A percentile compares a stretch with the other conserved stretches of the same genome.
Conservation (phyloP, 208 protist species). For the Naegleria fowleri region DNA sequence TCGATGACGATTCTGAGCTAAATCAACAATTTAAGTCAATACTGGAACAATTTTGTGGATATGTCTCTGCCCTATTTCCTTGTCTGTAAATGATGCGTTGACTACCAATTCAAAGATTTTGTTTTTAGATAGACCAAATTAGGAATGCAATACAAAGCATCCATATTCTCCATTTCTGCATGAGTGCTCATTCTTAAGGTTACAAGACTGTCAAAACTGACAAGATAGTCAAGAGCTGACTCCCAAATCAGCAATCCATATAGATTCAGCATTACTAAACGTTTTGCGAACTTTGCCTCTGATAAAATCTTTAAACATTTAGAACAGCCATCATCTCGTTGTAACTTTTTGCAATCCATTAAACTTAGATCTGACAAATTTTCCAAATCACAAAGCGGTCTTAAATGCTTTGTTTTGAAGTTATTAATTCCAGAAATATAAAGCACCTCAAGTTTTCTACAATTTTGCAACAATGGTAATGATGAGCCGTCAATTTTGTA, state of each 20-base stretch:
- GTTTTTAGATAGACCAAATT: not conserved
- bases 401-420: not conserved
- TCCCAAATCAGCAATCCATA: not conserved
- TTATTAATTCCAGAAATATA: not conserved
- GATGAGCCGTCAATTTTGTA: not conserved
- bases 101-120: not conserved
- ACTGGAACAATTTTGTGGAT: not conserved
- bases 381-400: not conserved
- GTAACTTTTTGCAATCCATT: not conserved
- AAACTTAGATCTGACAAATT: not conserved
- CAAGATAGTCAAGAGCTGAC: not conserved
- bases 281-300: not conserved
- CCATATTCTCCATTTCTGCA: not conserved
- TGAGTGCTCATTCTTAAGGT: not conserved
- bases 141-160: not conserved
- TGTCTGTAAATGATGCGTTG: too few species aligned
- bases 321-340: not conserved
- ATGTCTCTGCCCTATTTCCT: not conserved
- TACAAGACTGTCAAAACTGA: not conserved
- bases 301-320: not conserved
- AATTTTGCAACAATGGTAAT: not conserved
- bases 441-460: not conserved
- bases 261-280: not conserved
- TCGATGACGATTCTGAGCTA: not conserved
- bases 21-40: not conserved